These are phyloP conservation scores for Sordariomycetes sp. DNA, from an alignment of 2,329 filamentous ascomycete species.

Conservation along the genomic window DNA sequence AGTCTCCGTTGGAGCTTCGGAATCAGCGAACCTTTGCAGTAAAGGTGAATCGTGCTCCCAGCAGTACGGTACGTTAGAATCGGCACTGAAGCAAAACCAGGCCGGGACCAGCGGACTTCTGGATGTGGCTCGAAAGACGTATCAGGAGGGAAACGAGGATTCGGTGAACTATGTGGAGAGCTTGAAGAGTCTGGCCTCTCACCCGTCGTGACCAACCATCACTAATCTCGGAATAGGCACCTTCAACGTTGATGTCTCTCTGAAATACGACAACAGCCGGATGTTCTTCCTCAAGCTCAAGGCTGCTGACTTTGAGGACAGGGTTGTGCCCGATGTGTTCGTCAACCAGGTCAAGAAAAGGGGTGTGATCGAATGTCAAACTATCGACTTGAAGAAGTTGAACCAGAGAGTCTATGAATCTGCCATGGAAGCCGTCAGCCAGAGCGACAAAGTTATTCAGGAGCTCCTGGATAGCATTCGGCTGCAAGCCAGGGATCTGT, in stretches of 20 bases:
- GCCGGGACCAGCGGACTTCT: constrained; percentile 76
- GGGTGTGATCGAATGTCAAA: constrained; percentile 77
- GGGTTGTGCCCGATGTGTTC: constrained; percentile 53
- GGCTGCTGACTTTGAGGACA: constrained; percentile 49
- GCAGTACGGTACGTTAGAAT: too few relatives aligned
- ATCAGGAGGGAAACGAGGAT: constrained; percentile 79
- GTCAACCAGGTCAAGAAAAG: constrained; percentile 69
- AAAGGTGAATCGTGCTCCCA: constrained; percentile 42
- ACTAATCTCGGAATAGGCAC: constrained; percentile 27
- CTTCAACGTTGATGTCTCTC: constrained; percentile 47
- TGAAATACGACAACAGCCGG: constrained; percentile 68
- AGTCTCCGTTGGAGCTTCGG: constrained; percentile 69
- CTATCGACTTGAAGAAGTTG: constrained; percentile 70
- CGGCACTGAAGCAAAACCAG: constrained; percentile 24
- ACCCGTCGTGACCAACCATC: too few relatives aligned
- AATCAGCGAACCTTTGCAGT: constrained; percentile 90
- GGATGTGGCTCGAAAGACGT: constrained; percentile 79
- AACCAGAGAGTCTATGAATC: constrained; percentile 70
- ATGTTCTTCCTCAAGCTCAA: constrained; percentile 69
- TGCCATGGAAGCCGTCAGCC: constrained; percentile 70
- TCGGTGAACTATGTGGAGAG: constrained; percentile 59
- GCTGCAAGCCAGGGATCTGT: constrained; percentile 59
- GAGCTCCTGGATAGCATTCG: constrained; percentile 64
- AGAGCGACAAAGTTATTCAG: constrained; percentile 70
- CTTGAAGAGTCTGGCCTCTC: constrained; percentile 45